Evolutionary conservation across 257 asterid species (phyloP).

Genomic region (Jasminum sambac): DNA sequence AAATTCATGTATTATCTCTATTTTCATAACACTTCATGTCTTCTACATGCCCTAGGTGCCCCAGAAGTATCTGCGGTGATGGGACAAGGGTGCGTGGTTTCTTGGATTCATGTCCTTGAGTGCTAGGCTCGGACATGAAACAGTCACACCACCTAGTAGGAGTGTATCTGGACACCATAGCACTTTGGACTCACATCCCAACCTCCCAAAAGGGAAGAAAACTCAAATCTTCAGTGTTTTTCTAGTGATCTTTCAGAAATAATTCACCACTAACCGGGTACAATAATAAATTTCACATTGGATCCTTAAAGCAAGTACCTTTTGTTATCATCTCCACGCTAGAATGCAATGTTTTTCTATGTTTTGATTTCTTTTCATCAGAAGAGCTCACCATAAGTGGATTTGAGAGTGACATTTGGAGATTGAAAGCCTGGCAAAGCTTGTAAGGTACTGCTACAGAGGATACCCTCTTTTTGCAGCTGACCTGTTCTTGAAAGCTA

Average conservation of each 20-base stretch:
- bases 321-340: conserved; percentile 4
- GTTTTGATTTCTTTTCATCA: conserved; percentile 3
- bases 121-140: background rate
- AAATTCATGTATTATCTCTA: background rate
- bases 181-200: background rate
- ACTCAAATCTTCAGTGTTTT: no score
- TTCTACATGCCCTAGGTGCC: background rate
- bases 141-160: background rate
- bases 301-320: no score
- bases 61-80: no score
- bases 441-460: conserved; percentile 63
- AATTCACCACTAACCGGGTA: no score
- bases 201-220: no score
- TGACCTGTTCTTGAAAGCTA: conserved; percentile 97
- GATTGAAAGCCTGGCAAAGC: conserved; percentile 80
- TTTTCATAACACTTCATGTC: background rate
- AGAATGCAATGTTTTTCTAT: background rate
- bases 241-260: no score
- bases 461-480: conserved; percentile 74
- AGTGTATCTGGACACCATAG: background rate
- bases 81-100: background rate
- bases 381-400: conserved; percentile 69
- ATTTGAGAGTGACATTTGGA: conserved; percentile 72
- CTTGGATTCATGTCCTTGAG: background rate
- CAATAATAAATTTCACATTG: no score